A percentile compares a stretch with the other conserved stretches of the same genome.
Evolutionary conservation across 2,329 filamentous ascomycete species (phyloP).

Genomic region (Whalleya microplaca): DNA sequence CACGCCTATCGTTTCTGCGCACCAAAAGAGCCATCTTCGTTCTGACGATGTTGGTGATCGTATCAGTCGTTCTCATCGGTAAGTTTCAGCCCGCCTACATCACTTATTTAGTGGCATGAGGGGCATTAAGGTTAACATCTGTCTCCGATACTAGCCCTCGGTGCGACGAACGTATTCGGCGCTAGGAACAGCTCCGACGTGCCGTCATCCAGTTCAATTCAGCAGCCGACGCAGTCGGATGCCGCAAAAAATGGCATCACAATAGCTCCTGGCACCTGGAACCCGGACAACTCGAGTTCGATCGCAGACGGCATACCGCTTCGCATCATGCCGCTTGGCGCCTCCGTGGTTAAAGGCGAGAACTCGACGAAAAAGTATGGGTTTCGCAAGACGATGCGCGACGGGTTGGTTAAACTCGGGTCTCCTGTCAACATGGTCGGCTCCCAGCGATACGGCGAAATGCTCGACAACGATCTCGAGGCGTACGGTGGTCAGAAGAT

Average conservation of each 20-base stretch:
- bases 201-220: background rate
- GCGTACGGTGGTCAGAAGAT: conserved; percentile 38
- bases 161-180: conserved; percentile 26
- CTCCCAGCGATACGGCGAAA: conserved; percentile 35
- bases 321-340: conserved; percentile 37
- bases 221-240: conserved; percentile 3
- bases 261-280: conserved; percentile 23
- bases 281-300: conserved; percentile 28
- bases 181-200: background rate
- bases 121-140: conserved; percentile 1
- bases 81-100: conserved; percentile 1
- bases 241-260: conserved; percentile 13
- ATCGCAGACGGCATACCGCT: conserved; percentile 34
- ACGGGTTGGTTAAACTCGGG: conserved; percentile 26
- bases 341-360: conserved; percentile 35
- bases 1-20: conserved; percentile 26
- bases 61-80: conserved; percentile 29
- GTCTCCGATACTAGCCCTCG: conserved; percentile 22
- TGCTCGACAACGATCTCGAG: conserved; percentile 40
- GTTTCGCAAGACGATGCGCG: conserved; percentile 35
- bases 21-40: conserved; percentile 28
- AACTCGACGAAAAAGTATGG: conserved; percentile 29
- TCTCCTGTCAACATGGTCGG: conserved; percentile 39
- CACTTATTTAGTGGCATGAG: background rate
- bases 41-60: conserved; percentile 22